Base-by-base conservation (phyloP, 2,329 filamentous ascomycete genomes). In the Botrytis sinoallii region DNA sequence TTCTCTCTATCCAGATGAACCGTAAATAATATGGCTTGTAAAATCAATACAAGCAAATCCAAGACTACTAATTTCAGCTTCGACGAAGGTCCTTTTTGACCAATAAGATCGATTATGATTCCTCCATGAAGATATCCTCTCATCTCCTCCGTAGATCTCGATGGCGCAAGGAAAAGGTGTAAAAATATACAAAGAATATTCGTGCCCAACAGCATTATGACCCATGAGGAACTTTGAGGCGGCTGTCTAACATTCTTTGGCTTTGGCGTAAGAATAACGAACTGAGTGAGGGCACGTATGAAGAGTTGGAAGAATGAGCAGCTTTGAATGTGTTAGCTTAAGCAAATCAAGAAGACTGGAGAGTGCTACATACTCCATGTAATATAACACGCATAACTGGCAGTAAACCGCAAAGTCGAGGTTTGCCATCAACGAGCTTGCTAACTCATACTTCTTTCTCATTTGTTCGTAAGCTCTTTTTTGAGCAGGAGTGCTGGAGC, bases 101-200 rank as follows among this genome's bases (percentile, higher is more conserved):
- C 90, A 77, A 92, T 85, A 77, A 92, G 90, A 79, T 92, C 90
- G 77, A 92, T 86, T 38, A 92, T 84, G 69, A 92, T 84, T 48
- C 90, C 90, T 38, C 90, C 90, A 75, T 92, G 90, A 38, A 91
- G 85, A 79, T 92, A 92, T 38, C 90, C 90, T 70, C 89, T 84
- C 74, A 88, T 86, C 55, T 87, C 85, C 77, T 92, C 90, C 74
- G 86, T 85, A n/a, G 88, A 89, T 35, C 83, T 82, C 0, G 89
- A 87, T 0, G 89, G 82, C 12, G 86, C 81, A n/a, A 84, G 83
- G 52, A 90, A 83, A 6, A 89, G 78, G 79, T 92, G 90, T 60
- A 89, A 81, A 5, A 91, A 81, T 71, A 91, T 85, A 82, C 90
- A 92, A 69, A 91, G 79, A 16, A 87, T 72, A 79, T 90, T 90